phyloP scores from a whole-genome alignment of 768 basidiomycete genomes.

The Mycena indigotica region DNA sequence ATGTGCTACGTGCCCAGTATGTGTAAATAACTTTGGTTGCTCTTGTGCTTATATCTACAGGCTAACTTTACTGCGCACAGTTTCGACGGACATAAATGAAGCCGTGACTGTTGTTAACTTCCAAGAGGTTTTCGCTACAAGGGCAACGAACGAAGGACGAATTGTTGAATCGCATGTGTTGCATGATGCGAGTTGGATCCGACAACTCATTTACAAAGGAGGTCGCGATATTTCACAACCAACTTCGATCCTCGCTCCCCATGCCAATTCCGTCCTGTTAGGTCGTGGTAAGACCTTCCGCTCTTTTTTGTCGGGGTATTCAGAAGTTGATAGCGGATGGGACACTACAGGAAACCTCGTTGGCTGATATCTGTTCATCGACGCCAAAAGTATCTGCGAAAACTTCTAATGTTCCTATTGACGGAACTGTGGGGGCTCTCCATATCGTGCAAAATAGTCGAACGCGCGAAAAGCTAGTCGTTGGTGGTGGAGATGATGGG shows the following conservation, averaged over 20 bases:
- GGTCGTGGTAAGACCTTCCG: conserved; percentile 57
- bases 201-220: conserved; percentile 8
- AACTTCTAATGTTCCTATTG: conserved; percentile 49
- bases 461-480: conserved; percentile 61
- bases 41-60: conserved; percentile 1
- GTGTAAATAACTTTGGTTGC: neutral
- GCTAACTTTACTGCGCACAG: conserved; percentile 20
- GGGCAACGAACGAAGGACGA: conserved; percentile 20
- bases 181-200: neutral
- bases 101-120: conserved; percentile 25
- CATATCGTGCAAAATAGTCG: conserved; percentile 58
- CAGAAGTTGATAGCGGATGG: conserved; percentile 51
- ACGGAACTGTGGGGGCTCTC: conserved; percentile 51
- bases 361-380: conserved; percentile 40
- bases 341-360: conserved; percentile 46
- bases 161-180: conserved; percentile 10
- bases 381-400: conserved; percentile 32
- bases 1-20: conserved; percentile 12
- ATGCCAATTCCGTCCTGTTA: conserved; percentile 57
- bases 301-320: conserved; percentile 23
- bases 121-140: conserved; percentile 26
- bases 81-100: conserved; percentile 27
- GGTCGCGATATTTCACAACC: conserved; percentile 22
- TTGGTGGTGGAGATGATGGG: conserved; percentile 81
- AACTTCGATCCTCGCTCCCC: conserved; percentile 55